phyloP scores from a whole-genome alignment of 2,329 filamentous ascomycete genomes.

The Septoria linicola region DNA sequence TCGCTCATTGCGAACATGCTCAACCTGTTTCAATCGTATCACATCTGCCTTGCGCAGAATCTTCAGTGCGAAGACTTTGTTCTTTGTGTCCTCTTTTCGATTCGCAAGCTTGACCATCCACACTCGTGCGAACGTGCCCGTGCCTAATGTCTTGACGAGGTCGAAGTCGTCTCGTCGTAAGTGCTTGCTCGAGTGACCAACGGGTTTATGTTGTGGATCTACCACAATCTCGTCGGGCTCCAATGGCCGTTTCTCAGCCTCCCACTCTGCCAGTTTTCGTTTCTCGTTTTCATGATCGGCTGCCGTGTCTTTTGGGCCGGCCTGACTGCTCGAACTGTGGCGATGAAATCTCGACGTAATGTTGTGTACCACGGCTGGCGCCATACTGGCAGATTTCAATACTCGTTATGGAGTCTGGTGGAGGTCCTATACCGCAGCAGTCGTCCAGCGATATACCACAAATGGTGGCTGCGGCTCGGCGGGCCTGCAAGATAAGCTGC shows the following conservation, averaged over 20 bases:
- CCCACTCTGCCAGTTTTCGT: constrained; percentile 47
- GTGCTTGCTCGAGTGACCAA: constrained; percentile 49
- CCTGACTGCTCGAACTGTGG: constrained; percentile 31
- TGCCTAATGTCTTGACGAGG: constrained; percentile 72
- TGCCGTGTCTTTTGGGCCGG: constrained; percentile 20
- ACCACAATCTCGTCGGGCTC: constrained; percentile 45
- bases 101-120: constrained; percentile 70
- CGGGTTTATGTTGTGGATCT: constrained; percentile 46
- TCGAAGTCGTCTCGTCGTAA: constrained; percentile 63
- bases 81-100: constrained; percentile 36
- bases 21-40: constrained; percentile 80
- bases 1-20: constrained; percentile 82
- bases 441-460: background rate
- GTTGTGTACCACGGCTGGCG: constrained; percentile 37
- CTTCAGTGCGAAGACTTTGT: constrained; percentile 77
- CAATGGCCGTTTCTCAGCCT: constrained; percentile 46
- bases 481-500: background rate
- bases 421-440: background rate
- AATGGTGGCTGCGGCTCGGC: background rate
- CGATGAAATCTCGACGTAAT: constrained; percentile 40
- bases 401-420: background rate
- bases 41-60: constrained; percentile 68
- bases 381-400: too few relatives aligned
- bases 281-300: constrained; percentile 49
- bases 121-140: constrained; percentile 75